A percentile compares a stretch with the other conserved stretches of the same genome.
phyloP scores from a whole-genome alignment of 1,284 basidiomycete genomes.

The Tylopilus sp. region DNA sequence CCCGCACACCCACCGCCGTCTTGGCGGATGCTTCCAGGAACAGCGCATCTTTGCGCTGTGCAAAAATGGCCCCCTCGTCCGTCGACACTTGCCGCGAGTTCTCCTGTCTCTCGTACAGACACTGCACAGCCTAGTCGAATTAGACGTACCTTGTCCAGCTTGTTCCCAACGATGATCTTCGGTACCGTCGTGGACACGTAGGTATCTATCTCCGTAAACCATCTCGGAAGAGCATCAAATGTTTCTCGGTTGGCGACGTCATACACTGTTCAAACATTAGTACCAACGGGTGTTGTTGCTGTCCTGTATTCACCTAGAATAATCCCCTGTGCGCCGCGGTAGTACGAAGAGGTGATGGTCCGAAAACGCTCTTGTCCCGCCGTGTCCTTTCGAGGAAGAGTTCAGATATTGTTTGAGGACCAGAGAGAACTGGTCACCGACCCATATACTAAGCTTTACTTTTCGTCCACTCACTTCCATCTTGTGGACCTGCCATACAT shows the following conservation, averaged over 20 bases:
- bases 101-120: constrained; percentile 51
- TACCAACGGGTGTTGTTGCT: too few species aligned
- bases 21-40: constrained; percentile 91
- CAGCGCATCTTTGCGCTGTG: constrained; percentile 73
- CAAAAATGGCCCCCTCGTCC: constrained; percentile 79
- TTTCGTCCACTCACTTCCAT: constrained; percentile 77
- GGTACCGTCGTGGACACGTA: constrained; percentile 88
- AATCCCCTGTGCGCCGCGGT: constrained; percentile 91
- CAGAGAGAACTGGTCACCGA: constrained; percentile 32
- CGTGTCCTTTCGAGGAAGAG: constrained; percentile 59
- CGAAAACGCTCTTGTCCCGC: constrained; percentile 90
- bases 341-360: constrained; percentile 89
- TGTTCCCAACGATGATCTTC: constrained; percentile 95
- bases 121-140: not conserved
- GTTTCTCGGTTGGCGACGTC: constrained; percentile 89
- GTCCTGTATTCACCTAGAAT: constrained; percentile 74
- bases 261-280: constrained; percentile 72
- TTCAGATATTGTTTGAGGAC: not conserved
- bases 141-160: constrained; percentile 80
- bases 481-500: constrained; percentile 62
- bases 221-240: constrained; percentile 88
- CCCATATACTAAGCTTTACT: constrained; percentile 83
- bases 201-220: constrained; percentile 94
- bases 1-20: constrained; percentile 75
- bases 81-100: constrained; percentile 84